Evolutionary conservation across 352 stramenopile species (phyloP), one percentile per base, ranked within the genome.

Genomic region (Globisporangium paroecandrum): DNA sequence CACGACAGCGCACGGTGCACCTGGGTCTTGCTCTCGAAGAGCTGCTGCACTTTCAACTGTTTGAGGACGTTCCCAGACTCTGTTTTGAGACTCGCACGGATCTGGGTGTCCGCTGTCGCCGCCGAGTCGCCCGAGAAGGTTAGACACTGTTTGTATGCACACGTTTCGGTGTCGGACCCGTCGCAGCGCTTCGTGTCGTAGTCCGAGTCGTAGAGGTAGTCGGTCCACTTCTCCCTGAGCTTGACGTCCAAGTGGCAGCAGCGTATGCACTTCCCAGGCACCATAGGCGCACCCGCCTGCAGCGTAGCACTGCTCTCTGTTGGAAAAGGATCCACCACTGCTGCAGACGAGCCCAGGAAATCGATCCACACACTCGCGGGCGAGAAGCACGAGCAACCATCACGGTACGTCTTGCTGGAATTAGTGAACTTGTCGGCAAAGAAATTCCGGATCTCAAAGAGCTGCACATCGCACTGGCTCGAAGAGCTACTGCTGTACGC

Each of bases 401-500:
- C 58, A 0, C 6, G 6, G 27, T 54, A 69, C 18, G 12, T 54
- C 34, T 47, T 54, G 47, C 38, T 15, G 8, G 29, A n/a, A 20
- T 20, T 25, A 5, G 47, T 41, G 20, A 53, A 65, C 20, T 55
- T 70, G 47, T 57, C 47, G 3, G n/a, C 22, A 29, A 71, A 71
- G 64, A 74, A 73, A 12, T 63, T 46, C 7, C 69, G 53, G 57
- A 65, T 18, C 34, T 62, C 65, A 20, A 73, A 68, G 15, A 64
- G n/a, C 51, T 74, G 57, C 41, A 43, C 66, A n/a, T 74, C 65
- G 54, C 69, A 74, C 6, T 66, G 69, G 25, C 29, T 73, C 34
- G 20, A 41, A 24, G 12, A 32, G 20, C 69, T 57, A 57, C 76
- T 15, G 46, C 69, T 60, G 62, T 77, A 91, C 4, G 69, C 79